These are phyloP conservation scores for Teratosphaeria gauchensis DNA, from an alignment of 2,329 filamentous ascomycete species.

Conservation along the genomic window DNA sequence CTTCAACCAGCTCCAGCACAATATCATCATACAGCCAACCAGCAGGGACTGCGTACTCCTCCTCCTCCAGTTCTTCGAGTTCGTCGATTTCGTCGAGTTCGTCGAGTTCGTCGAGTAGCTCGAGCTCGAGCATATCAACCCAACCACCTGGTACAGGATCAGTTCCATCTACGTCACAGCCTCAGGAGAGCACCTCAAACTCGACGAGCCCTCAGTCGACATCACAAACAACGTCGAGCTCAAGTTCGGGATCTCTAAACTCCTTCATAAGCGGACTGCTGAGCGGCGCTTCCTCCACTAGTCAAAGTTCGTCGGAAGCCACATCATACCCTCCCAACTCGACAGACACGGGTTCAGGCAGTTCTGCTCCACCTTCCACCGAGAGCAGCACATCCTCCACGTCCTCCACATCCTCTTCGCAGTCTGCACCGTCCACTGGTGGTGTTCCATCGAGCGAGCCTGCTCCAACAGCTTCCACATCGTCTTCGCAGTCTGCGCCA, in stretches of 20 bases:
- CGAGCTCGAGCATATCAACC: background rate
- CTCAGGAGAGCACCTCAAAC: background rate
- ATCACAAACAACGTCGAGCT: background rate
- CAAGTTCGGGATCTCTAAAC: background rate
- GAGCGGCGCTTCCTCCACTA: background rate
- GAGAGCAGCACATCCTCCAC: background rate
- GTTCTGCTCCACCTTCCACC: background rate
- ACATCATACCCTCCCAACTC: background rate
- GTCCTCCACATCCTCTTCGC: background rate
- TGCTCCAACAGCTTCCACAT: background rate
- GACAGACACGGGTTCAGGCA: background rate
- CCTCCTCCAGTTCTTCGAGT: background rate
- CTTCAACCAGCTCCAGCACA: too few species aligned
- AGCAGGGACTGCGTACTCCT: background rate
- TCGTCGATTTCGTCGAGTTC: too few species aligned
- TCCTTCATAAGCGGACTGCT: background rate
- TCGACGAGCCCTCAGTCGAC: background rate
- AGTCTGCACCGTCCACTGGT: background rate
- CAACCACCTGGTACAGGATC: background rate
- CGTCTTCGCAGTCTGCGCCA: background rate
- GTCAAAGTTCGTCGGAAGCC: background rate
- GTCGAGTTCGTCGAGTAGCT: background rate
- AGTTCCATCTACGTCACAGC: background rate
- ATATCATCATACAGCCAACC: background rate
- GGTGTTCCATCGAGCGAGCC: background rate